These are phyloP conservation scores for Neurospora discreta DNA, from an alignment of 495 filamentous ascomycete genomes.

Conservation along the genomic window DNA sequence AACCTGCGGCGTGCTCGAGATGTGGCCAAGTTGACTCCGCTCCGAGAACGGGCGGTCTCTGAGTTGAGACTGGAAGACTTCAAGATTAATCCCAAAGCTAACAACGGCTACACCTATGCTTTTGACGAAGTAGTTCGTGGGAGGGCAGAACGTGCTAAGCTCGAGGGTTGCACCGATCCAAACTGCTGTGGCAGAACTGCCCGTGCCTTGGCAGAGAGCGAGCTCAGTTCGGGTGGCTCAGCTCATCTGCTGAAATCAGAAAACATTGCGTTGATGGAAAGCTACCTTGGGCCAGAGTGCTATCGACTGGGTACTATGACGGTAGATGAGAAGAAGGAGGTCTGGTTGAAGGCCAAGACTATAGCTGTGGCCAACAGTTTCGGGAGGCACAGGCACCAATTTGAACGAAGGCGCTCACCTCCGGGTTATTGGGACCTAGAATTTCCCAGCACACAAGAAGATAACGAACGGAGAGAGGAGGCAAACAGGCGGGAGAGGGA, in stretches of 20 bases:
- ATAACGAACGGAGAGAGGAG: constrained; percentile 48
- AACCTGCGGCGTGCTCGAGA: neutral
- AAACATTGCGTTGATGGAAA: constrained; percentile 48
- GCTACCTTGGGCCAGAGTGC: constrained; percentile 53
- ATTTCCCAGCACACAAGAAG: constrained; percentile 77
- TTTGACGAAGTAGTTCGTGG: constrained; percentile 66
- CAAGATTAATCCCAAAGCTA: constrained; percentile 67
- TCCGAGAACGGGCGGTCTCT: constrained; percentile 42
- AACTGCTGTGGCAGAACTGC: constrained; percentile 70
- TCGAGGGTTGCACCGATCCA: constrained; percentile 66
- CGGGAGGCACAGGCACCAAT: constrained; percentile 68
- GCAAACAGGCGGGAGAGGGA: constrained; percentile 46
- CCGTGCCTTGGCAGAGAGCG: constrained; percentile 47
- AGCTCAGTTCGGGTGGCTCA: constrained; percentile 21
- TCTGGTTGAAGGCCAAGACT: constrained; percentile 58
- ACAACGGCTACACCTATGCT: constrained; percentile 62
- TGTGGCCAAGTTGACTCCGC: constrained; percentile 22
- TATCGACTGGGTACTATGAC: constrained; percentile 36
- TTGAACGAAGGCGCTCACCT: constrained; percentile 56
- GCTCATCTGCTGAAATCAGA: constrained; percentile 20
- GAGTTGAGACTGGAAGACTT: constrained; percentile 56
- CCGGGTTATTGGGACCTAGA: constrained; percentile 85
- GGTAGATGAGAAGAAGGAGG: constrained; percentile 37
- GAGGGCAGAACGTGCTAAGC: constrained; percentile 58
- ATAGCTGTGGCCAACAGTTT: constrained; percentile 54